phyloP scores from a whole-genome alignment of 1,139 yeast species.

The Debaryomyces fabryi region DNA sequence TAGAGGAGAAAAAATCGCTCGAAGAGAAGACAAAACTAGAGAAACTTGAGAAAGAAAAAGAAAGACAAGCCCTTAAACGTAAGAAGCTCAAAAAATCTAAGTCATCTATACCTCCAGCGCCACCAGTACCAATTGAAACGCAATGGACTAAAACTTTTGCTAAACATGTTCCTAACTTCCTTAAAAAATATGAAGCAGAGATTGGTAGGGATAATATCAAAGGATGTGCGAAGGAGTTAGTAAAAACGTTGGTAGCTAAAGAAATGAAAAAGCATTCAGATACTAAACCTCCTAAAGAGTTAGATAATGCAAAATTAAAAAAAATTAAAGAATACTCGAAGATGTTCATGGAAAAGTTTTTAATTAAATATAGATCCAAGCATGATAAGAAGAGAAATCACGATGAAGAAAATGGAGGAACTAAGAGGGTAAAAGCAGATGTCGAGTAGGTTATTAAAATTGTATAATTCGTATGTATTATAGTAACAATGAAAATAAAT shows the following conservation, averaged over 20 bases:
- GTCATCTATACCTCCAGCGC: slow-evolving; percentile 12
- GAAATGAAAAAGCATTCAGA: slow-evolving; percentile 54
- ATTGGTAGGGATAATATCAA: slow-evolving; percentile 77
- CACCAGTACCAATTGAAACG: slow-evolving; percentile 27
- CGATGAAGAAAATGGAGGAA: slow-evolving; percentile 9
- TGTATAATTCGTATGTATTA: neutral
- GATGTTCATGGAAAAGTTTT: slow-evolving; percentile 74
- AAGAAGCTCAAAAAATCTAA: slow-evolving; percentile 16
- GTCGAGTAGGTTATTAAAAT: neutral
- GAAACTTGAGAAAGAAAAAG: slow-evolving; percentile 13
- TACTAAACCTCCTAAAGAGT: slow-evolving; percentile 53
- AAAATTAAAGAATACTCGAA: slow-evolving; percentile 69
- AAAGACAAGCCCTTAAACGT: slow-evolving; percentile 14
- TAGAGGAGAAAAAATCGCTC: slow-evolving; percentile 21
- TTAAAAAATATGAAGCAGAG: slow-evolving; percentile 64
- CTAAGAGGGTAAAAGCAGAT: neutral
- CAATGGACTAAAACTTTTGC: slow-evolving; percentile 73
- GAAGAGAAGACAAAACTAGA: slow-evolving; percentile 17
- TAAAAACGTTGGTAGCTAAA: slow-evolving; percentile 61
- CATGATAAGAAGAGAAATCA: slow-evolving; percentile 28
- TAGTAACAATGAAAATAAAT: neutral
- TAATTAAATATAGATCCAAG: slow-evolving; percentile 54
- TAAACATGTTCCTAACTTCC: slow-evolving; percentile 72
- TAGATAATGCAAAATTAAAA: slow-evolving; percentile 62
- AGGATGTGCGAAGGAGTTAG: slow-evolving; percentile 78